Percentiles rank a stretch among this genome's conserved stretches.
Conservation (phyloP, 2,329 filamentous ascomycete genomes). For the Aciculosporium take region DNA sequence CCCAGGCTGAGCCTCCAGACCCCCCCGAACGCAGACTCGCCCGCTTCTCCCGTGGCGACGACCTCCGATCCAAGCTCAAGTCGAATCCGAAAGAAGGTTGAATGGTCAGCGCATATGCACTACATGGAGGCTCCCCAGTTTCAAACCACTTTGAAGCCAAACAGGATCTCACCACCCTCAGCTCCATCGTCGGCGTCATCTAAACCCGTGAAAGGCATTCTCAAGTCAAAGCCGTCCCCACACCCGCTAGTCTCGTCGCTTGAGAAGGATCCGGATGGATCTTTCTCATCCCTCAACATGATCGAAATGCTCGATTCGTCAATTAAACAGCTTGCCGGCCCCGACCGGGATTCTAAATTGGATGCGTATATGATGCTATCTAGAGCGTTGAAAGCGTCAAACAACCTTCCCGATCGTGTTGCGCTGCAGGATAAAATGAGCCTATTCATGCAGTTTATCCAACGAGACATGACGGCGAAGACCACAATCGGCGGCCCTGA, state of each 20-base stretch:
- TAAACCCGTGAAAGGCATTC: constrained; percentile 50
- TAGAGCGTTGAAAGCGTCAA: constrained; percentile 63
- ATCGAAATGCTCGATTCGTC: constrained; percentile 74
- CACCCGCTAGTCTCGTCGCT: constrained; percentile 28
- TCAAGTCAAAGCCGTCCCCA: constrained; percentile 52
- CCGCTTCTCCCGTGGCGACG: constrained; percentile 25
- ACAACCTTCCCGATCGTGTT: constrained; percentile 62
- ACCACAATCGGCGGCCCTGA: constrained; percentile 43
- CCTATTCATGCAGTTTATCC: constrained; percentile 66
- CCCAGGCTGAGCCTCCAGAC: constrained; percentile 28
- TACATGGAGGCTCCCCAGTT: constrained; percentile 40
- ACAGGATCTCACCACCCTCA: constrained; percentile 27
- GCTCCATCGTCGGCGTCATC: constrained; percentile 23
- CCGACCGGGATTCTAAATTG: constrained; percentile 55
- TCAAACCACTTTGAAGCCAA: constrained; percentile 21
- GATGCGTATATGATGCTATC: constrained; percentile 80
- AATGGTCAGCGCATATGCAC: constrained; percentile 41
- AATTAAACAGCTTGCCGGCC: constrained; percentile 63
- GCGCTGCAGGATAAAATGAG: constrained; percentile 63
- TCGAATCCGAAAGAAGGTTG: constrained; percentile 37
- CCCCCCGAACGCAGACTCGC: constrained; percentile 35
- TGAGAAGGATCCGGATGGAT: constrained; percentile 27
- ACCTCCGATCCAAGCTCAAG: constrained; percentile 29
- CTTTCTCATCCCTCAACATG: constrained; percentile 38
- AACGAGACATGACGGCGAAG: constrained; percentile 59